Base-by-base conservation (phyloP, 2,329 filamentous ascomycete species). In the Penicillium sp. region DNA sequence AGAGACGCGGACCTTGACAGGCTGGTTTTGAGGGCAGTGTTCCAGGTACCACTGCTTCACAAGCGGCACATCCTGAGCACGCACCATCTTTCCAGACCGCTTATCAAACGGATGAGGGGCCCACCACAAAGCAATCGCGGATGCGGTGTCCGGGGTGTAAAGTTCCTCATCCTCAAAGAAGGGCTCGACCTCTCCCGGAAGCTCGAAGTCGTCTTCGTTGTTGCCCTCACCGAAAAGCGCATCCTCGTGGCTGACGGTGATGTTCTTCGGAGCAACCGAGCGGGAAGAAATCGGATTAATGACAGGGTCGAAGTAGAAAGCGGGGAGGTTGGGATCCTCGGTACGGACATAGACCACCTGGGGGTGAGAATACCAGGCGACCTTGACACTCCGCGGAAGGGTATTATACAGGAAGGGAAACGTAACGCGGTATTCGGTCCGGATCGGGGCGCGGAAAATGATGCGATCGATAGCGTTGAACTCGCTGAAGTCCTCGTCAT, bases 391-490 rank as follows among this genome's bases (percentile, higher is more conserved):
- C 67, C 95, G 84, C 1, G 94, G 95, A 6, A 99, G 82, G 18
- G 93, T 96, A 73, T 99, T 99, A 79, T 99, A 99, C 6, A 99
- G 81, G 72, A 89, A 97, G 0, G 94, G 94, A 72, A 90, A 97
- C 0, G 92, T 92, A 42, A 99, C 94, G 44, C 93, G 87, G 69
- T 95, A 97, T 75, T 99, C 94, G 8, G 93, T 99, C 64, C 93
- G 87, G 62, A 97, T 95, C 0, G 93, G 92, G 45, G 89, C 88
- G 62, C 94, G 89, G 82, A 99, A 99, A 64, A 99, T 99, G 75
- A 99, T 99, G 65, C 95, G 90, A 69, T 99, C 94, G 67, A 99
- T 99, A 31, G 94, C 94, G 70, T 99, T 99, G 82, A 99, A 99
- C 75, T 99, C 94, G 75, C 94, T 94, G 75, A 99, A 99, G 70